Percentiles rank a stretch among this genome's conserved stretches.
These are phyloP conservation scores for Pseudocercospora vitis DNA, from an alignment of 2,329 filamentous ascomycete genomes.

Conservation along the genomic window DNA sequence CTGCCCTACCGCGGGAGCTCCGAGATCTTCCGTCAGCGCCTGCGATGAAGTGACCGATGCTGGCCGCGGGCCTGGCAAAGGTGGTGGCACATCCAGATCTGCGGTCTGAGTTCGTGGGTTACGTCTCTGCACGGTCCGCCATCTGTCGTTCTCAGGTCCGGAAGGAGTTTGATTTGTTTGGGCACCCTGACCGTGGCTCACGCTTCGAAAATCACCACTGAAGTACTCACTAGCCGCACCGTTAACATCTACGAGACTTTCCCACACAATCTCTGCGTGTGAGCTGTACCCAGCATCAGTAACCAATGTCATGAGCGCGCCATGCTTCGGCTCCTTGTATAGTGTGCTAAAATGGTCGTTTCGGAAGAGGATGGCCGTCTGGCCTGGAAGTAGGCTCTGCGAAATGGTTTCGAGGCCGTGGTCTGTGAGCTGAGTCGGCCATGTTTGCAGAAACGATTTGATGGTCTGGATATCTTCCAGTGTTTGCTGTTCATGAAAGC, in stretches of 20 bases:
- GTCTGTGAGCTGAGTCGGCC: constrained; percentile 82
- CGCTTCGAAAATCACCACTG: constrained; percentile 83
- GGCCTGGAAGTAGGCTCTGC: constrained; percentile 69
- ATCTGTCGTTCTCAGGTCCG: constrained; percentile 46
- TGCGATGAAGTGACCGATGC: constrained; percentile 16
- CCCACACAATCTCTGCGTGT: constrained; percentile 94
- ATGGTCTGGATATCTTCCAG: constrained; percentile 84
- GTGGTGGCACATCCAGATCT: constrained; percentile 24
- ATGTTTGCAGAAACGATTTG: constrained; percentile 74
- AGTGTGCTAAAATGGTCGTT: constrained; percentile 97
- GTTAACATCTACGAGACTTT: constrained; percentile 84
- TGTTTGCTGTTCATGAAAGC: constrained; percentile 70
- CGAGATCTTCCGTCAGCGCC: constrained; percentile 3
- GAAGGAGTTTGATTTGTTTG: constrained; percentile 29
- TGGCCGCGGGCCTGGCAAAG: constrained; percentile 31
- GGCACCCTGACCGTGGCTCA: constrained; percentile 59
- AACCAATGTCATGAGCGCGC: constrained; percentile 76
- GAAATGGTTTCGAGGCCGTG: constrained; percentile 76
- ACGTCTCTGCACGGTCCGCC: constrained; percentile 57
- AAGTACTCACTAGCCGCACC: constrained; percentile 81
- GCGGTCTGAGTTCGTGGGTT: constrained; percentile 25
- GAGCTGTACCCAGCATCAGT: constrained; percentile 88
- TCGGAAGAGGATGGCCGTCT: constrained; percentile 86
- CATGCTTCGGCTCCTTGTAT: constrained; percentile 79
- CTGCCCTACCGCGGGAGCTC: constrained; percentile 10